A percentile compares a stretch with the other conserved stretches of the same genome.
phyloP scores from a whole-genome alignment of 2,329 filamentous ascomycete genomes.

The Hypomyces rosellus region DNA sequence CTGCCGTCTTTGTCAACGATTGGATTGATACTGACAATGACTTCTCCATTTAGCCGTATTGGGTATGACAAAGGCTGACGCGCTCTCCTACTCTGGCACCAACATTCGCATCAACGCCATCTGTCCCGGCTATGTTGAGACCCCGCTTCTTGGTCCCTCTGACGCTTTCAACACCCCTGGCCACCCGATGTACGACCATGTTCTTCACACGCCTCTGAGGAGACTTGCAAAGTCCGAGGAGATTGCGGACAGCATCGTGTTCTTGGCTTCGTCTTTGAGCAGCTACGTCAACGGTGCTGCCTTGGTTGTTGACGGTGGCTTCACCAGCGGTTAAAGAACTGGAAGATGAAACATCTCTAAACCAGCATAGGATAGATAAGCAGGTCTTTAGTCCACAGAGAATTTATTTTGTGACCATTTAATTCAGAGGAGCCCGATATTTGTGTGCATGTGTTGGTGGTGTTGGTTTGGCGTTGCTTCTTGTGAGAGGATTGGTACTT shows the following conservation, averaged over 20 bases:
- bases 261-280: constrained; percentile 45
- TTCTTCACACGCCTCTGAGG: constrained; percentile 40
- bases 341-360: neutral
- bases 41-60: constrained; percentile 28
- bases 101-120: constrained; percentile 55
- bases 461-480: too few relatives aligned
- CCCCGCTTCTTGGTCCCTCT: constrained; percentile 28
- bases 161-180: constrained; percentile 19
- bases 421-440: too few relatives aligned
- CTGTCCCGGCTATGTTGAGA: constrained; percentile 47
- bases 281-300: constrained; percentile 46
- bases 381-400: neutral
- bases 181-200: constrained; percentile 30
- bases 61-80: constrained; percentile 49
- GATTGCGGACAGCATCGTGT: constrained; percentile 46
- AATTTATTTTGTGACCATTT: too few relatives aligned
- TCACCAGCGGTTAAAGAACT: constrained; percentile 11
- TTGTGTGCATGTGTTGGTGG: too few relatives aligned
- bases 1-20: neutral
- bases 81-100: constrained; percentile 41
- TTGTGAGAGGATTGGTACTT: too few relatives aligned
- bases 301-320: constrained; percentile 42
- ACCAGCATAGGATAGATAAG: too few relatives aligned
- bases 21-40: too few relatives aligned
- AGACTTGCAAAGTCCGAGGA: constrained; percentile 44